phyloP scores from a whole-genome alignment of 139 green algal genomes.

The Medakamo hakoo region DNA sequence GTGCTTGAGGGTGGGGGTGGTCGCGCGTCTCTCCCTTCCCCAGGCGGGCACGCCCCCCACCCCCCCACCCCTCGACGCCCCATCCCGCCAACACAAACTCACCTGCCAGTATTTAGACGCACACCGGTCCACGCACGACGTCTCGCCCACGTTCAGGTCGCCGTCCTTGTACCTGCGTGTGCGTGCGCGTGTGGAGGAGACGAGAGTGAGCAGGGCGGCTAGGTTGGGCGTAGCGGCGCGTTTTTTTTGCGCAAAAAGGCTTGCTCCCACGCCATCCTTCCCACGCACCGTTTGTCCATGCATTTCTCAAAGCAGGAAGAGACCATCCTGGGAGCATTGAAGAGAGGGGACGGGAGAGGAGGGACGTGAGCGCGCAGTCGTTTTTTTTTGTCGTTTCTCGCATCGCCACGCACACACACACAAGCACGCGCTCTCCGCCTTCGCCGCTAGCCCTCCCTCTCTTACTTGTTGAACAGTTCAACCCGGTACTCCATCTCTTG shows the following conservation, averaged over 20 bases:
- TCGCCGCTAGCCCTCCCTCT: background rate
- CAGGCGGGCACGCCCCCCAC: background rate
- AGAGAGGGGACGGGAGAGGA: background rate
- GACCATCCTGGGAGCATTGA: slow-evolving; percentile 57
- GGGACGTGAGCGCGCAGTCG: background rate
- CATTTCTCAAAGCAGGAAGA: slow-evolving; percentile 66
- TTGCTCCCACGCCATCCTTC: background rate
- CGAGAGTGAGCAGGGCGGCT: background rate
- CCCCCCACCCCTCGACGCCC: no score
- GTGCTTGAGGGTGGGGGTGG: background rate
- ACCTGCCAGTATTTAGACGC: slow-evolving; percentile 96
- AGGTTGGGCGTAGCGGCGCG: background rate
- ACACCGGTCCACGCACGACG: slow-evolving; percentile 86
- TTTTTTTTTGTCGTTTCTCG: background rate
- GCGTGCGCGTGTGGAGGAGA: background rate
- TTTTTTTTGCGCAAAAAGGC: background rate
- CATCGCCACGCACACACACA: background rate
- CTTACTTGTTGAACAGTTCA: slow-evolving; percentile 77
- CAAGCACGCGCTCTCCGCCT: background rate
- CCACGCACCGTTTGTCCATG: slow-evolving; percentile 55
- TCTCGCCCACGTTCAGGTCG: slow-evolving; percentile 86
- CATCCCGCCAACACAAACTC: background rate
- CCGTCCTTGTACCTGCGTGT: slow-evolving; percentile 81
- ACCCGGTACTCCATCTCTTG: slow-evolving; percentile 90
- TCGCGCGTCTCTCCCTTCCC: background rate